Percentiles rank a stretch among this genome's conserved stretches.
These are phyloP conservation scores for Bremia lactucae DNA, from an alignment of 352 stramenopile species.

Conservation along the genomic window DNA sequence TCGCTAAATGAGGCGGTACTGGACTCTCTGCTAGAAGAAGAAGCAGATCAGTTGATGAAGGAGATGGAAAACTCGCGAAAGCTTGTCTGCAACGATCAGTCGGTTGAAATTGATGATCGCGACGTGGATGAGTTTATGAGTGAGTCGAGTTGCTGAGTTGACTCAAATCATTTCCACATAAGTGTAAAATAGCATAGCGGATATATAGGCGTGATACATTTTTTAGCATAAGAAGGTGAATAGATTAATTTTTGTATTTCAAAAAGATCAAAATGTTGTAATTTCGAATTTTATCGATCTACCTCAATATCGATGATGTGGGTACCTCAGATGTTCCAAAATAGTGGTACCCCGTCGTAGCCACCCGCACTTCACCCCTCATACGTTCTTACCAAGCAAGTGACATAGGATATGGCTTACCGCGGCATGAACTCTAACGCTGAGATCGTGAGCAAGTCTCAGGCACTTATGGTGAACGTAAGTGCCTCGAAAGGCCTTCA, in stretches of 20 bases:
- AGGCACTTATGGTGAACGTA: slow-evolving; percentile 95
- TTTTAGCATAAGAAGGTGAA: no score
- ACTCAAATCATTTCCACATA: neutral
- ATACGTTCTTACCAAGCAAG: neutral
- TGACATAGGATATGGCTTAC: slow-evolving; percentile 75
- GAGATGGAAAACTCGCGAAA: slow-evolving; percentile 30
- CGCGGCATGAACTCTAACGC: slow-evolving; percentile 90
- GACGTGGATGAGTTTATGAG: slow-evolving; percentile 55
- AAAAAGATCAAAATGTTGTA: neutral
- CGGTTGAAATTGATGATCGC: slow-evolving; percentile 41
- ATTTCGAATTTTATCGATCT: neutral
- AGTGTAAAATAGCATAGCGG: slow-evolving; percentile 19
- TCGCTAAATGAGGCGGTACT: slow-evolving; percentile 21
- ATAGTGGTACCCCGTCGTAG: neutral
- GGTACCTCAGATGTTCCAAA: neutral
- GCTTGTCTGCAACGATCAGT: slow-evolving; percentile 9
- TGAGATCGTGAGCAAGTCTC: slow-evolving; percentile 94
- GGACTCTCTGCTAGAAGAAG: slow-evolving; percentile 50
- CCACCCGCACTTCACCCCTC: slow-evolving; percentile 26
- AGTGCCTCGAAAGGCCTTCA: slow-evolving; percentile 94
- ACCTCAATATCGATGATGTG: no score
- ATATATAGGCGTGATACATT: no score
- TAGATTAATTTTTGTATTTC: no score
- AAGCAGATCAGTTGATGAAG: slow-evolving; percentile 43
- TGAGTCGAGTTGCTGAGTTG: slow-evolving; percentile 18